Evolutionary conservation across 768 basidiomycete species (phyloP).

Genomic region (Pleurotus ostreatus): DNA sequence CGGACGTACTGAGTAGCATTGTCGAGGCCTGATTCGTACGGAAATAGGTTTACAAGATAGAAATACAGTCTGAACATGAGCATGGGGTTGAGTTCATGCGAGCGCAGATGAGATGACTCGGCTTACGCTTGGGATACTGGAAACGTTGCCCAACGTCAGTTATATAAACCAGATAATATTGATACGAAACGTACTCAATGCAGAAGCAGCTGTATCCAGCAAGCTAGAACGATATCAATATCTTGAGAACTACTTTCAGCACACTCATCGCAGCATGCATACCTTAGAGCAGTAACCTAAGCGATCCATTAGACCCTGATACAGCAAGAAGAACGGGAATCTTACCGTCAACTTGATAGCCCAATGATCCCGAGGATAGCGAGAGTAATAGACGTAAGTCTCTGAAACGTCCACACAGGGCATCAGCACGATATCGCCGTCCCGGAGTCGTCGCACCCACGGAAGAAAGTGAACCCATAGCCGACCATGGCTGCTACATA

Average conservation of each 20-base stretch:
- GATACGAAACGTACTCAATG: conserved; percentile 14
- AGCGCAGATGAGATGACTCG: not conserved
- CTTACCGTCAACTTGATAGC: conserved; percentile 18
- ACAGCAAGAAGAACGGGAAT: not conserved
- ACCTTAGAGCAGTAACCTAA: not conserved
- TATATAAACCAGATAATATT: no score
- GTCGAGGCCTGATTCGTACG: conserved; percentile 16
- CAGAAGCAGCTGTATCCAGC: conserved; percentile 17
- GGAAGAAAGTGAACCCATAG: conserved; percentile 27
- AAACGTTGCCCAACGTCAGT: not conserved
- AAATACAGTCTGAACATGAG: conserved; percentile 16
- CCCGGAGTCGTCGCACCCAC: conserved; percentile 12
- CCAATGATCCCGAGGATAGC: conserved; percentile 17
- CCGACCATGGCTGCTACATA: conserved; percentile 21
- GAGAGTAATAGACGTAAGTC: conserved; percentile 23
- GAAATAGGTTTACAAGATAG: conserved; percentile 21
- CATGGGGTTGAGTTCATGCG: not conserved
- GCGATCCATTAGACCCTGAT: no score
- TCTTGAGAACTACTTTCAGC: no score
- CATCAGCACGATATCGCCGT: not conserved
- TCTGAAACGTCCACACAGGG: conserved; percentile 12
- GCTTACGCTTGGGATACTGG: conserved; percentile 14
- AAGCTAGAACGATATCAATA: conserved; percentile 4
- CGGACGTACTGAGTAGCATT: conserved; percentile 16
- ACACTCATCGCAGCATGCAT: not conserved